A percentile compares a stretch with the other conserved stretches of the same genome.
These are phyloP conservation scores for Ustilago xerochloae DNA, from an alignment of 1,284 basidiomycete species.

Conservation along the genomic window DNA sequence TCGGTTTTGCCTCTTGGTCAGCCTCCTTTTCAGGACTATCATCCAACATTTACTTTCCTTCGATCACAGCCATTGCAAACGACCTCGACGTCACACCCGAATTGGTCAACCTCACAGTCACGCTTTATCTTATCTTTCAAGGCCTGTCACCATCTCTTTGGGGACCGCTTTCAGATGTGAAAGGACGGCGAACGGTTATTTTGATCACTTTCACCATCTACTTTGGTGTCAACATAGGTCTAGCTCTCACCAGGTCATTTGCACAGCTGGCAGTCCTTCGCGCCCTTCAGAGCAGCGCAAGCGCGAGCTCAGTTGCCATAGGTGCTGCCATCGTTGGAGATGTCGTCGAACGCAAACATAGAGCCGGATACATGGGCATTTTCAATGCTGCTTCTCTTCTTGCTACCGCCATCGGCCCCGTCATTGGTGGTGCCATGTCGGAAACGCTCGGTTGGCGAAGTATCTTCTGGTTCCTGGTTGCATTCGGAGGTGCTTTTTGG, in stretches of 20 bases:
- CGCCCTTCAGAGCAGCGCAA: neutral
- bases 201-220: neutral
- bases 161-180: no score
- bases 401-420: conserved; percentile 31
- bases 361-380: conserved; percentile 45
- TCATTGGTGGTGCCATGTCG: conserved; percentile 34
- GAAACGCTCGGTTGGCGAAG: conserved; percentile 34
- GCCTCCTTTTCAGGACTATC: no score
- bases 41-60: no score
- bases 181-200: conserved; percentile 25
- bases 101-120: no score
- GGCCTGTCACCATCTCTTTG: no score
- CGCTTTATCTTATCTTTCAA: no score
- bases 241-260: neutral
- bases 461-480: neutral
- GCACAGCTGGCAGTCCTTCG: neutral
- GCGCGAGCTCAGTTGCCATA: conserved; percentile 41
- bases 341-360: conserved; percentile 36
- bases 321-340: conserved; percentile 44
- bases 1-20: no score
- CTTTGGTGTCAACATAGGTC: neutral
- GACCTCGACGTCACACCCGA: no score
- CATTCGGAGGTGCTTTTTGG: neutral
- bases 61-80: no score
- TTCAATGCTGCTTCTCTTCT: conserved; percentile 24